Evolutionary conservation across 2,329 filamentous ascomycete species (phyloP).

Genomic region (Fusarium sp.): DNA sequence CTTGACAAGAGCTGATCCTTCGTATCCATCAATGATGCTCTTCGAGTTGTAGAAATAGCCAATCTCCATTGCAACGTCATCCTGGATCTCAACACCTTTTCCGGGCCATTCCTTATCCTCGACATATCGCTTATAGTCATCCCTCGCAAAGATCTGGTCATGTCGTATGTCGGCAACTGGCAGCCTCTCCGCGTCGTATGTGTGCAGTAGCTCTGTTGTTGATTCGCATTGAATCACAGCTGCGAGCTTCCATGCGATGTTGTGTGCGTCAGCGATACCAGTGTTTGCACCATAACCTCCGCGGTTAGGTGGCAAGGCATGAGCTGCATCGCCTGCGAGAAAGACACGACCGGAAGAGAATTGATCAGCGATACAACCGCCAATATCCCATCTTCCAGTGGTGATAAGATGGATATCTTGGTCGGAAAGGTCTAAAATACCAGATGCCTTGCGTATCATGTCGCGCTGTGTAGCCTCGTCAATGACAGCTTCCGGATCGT

Average conservation of each 20-base stretch:
- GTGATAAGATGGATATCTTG: conserved; percentile 33
- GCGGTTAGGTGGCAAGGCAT: conserved; percentile 48
- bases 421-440: conserved; percentile 11
- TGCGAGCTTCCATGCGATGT: conserved; percentile 57
- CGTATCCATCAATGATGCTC: background rate
- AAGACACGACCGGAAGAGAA: conserved; percentile 44
- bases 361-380: conserved; percentile 41
- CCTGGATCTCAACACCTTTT: conserved; percentile 3
- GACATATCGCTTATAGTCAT: conserved; percentile 31
- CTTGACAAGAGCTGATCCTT: conserved; percentile 11
- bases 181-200: conserved; percentile 53
- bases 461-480: conserved; percentile 9
- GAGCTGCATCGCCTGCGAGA: background rate
- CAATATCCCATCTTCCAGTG: conserved; percentile 37
- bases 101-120: conserved; percentile 13
- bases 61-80: conserved; percentile 28
- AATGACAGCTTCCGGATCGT: background rate
- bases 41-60: conserved; percentile 23
- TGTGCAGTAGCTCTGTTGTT: conserved; percentile 44
- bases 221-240: conserved; percentile 45
- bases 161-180: conserved; percentile 42
- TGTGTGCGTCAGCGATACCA: conserved; percentile 53
- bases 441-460: conserved; percentile 25
- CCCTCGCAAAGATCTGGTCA: conserved; percentile 40
- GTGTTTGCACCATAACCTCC: conserved; percentile 51